Base-by-base conservation (phyloP, 352 stramenopile species). In the Pythium volutum region DNA sequence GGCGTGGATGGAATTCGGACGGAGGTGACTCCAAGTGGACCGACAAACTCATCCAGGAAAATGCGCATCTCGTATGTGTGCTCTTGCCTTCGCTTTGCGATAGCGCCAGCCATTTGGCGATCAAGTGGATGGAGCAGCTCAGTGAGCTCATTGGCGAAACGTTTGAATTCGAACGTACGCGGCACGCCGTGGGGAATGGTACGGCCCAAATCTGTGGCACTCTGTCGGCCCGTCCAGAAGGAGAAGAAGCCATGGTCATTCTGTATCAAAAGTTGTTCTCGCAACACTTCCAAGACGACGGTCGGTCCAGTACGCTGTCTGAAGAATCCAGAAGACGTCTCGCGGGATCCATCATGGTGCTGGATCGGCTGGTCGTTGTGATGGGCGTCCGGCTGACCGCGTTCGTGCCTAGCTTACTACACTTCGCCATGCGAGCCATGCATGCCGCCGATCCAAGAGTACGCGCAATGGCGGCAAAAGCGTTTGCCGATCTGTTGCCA, bases 341-440 rank as follows among this genome's bases (percentile, higher is more conserved):
- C 4, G 38, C 73, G 39, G 81, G 71, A 25, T 74, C 81, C 12
- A 67, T 87, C 15, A 75, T 84, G 62, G 77, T 89, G 20, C 62
- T 93, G n/a, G 66, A 88, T 55, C 47, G 66, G 31, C 67, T 91
- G 9, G 73, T 88, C 4, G 57, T 53, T 20, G 54, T 55, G 11
- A 52, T 88, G 49, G 66, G 61, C 3, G 27, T 53, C 4, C 42
- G 73, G 8, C 47, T 93, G 25, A 75, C 73, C 18, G 71, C 76
- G 25, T 91, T 79, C 59, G 62, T 92, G 4, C 84, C 84, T 2
- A 91, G 77, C 50, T 62, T 93, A 14, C 69, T 92, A 41, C 75
- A 83, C 49, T 89, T 80, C 29, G 69, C 79, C 9, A 91, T 92
- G 80, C 75, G 73, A 26, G 70, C 71, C 0, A 91, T 93, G 82